Conservation (phyloP, 2,329 filamentous ascomycete species). For the Trichoderma asperellum region DNA sequence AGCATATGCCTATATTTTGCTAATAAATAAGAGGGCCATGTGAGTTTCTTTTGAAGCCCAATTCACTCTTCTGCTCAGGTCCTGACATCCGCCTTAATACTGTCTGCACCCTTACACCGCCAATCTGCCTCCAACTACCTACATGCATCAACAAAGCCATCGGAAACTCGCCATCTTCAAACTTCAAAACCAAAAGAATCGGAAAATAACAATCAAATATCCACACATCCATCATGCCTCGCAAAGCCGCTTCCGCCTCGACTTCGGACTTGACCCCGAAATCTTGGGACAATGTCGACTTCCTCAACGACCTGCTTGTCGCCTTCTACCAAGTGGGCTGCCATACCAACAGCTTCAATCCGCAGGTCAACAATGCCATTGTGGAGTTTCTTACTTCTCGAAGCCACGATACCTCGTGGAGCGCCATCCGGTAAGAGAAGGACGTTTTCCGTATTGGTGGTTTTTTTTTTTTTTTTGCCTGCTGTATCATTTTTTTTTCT, state of each 20-base stretch:
- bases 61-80: background rate
- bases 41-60: background rate
- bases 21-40: background rate
- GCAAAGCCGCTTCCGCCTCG: constrained; percentile 9
- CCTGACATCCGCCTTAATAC: background rate
- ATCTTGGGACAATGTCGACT: constrained; percentile 40
- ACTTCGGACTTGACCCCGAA: background rate
- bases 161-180: background rate
- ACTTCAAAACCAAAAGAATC: background rate
- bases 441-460: constrained; percentile 3
- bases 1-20: background rate
- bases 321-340: constrained; percentile 41
- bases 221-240: constrained; percentile 15
- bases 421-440: constrained; percentile 50
- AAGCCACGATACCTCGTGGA: constrained; percentile 48
- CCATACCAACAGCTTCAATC: constrained; percentile 36
- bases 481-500: background rate
- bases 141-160: background rate
- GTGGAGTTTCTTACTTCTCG: constrained; percentile 40
- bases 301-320: constrained; percentile 43
- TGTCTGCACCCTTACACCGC: background rate
- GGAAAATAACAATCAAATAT: background rate
- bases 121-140: background rate
- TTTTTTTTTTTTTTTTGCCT: background rate
- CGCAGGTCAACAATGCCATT: constrained; percentile 40